Percentiles rank a stretch among this genome's conserved stretches.
Conservation (phyloP, 2,329 filamentous ascomycete species). For the Myriosclerotinia duriaeana region DNA sequence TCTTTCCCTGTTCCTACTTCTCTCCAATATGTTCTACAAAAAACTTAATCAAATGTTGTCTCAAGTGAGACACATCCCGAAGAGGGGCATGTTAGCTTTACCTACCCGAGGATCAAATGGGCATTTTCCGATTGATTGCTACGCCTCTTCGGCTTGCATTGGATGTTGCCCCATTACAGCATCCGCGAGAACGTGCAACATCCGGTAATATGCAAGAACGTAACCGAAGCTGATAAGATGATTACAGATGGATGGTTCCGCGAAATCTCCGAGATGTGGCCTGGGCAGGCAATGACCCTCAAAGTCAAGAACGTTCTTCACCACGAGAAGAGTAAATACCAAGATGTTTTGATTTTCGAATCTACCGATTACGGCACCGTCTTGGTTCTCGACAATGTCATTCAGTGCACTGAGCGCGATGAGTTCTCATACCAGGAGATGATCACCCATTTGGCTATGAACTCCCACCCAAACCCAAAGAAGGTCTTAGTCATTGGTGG, state of each 20-base stretch:
- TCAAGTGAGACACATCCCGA: constrained; percentile 15
- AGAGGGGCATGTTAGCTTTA: background rate
- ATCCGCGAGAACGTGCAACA: constrained; percentile 17
- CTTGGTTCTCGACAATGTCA: constrained; percentile 96
- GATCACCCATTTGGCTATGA: constrained; percentile 98
- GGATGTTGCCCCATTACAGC: background rate
- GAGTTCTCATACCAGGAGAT: constrained; percentile 99
- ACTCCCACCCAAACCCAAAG: constrained; percentile 97
- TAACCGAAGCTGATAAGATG: constrained; percentile 25
- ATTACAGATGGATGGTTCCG: constrained; percentile 97
- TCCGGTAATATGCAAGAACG: constrained; percentile 20
- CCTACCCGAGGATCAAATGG: background rate
- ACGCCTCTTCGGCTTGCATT: constrained; percentile 12
- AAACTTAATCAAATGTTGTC: background rate
- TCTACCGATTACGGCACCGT: constrained; percentile 96
- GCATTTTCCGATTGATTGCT: background rate
- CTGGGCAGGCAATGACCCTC: constrained; percentile 96
- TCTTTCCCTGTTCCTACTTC: background rate
- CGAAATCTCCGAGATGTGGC: constrained; percentile 99
- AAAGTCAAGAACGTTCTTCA: constrained; percentile 97
- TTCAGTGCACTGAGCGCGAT: constrained; percentile 97
- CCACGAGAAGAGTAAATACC: constrained; percentile 99
- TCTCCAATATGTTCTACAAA: background rate
- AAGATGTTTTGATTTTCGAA: constrained; percentile 98
- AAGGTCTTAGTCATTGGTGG: constrained; percentile 98